Conservation (phyloP, 1,284 basidiomycete genomes). For the Apiotrichum laibachii region DNA sequence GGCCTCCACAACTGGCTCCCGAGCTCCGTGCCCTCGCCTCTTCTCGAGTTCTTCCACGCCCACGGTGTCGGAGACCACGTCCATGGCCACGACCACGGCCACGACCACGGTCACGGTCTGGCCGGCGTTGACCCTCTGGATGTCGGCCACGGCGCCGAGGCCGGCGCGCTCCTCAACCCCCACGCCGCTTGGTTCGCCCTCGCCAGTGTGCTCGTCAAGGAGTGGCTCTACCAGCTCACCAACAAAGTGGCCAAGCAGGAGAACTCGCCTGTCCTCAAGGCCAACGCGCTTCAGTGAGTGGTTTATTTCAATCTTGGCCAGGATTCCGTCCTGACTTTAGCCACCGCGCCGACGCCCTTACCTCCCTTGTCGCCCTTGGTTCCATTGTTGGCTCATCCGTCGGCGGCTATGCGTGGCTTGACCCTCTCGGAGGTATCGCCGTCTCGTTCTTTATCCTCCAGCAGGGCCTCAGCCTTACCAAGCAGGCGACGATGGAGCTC, state of each 20-base stretch:
- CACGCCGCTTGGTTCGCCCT: slow-evolving; percentile 97
- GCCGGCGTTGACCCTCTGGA: slow-evolving; percentile 7
- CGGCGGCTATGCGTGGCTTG: slow-evolving; percentile 77
- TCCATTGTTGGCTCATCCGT: slow-evolving; percentile 83
- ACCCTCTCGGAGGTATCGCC: slow-evolving; percentile 88
- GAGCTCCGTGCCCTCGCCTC: slow-evolving; percentile 45
- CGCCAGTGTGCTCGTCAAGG: slow-evolving; percentile 75
- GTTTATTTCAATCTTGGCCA: too few species aligned
- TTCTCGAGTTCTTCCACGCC: slow-evolving; percentile 51
- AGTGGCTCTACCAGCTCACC: slow-evolving; percentile 87
- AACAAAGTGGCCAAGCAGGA: slow-evolving; percentile 85
- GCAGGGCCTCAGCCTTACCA: slow-evolving; percentile 73
- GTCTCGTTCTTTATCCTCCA: slow-evolving; percentile 85
- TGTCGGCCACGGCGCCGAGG: slow-evolving; percentile 28
- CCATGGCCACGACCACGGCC: slow-evolving; percentile 25
- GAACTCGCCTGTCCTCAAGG: slow-evolving; percentile 81
- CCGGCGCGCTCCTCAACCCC: slow-evolving; percentile 65
- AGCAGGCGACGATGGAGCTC: slow-evolving; percentile 74
- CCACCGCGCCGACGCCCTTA: slow-evolving; percentile 91
- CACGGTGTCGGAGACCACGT: slow-evolving; percentile 55
- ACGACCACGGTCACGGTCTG: background rate
- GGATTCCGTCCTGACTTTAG: slow-evolving; percentile 53
- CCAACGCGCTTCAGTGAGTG: slow-evolving; percentile 69
- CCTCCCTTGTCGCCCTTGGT: slow-evolving; percentile 78
- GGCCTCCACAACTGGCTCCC: slow-evolving; percentile 43